These are phyloP conservation scores for Penicillium aurantiogriseum DNA, from an alignment of 2,329 filamentous ascomycete genomes.

Conservation along the genomic window DNA sequence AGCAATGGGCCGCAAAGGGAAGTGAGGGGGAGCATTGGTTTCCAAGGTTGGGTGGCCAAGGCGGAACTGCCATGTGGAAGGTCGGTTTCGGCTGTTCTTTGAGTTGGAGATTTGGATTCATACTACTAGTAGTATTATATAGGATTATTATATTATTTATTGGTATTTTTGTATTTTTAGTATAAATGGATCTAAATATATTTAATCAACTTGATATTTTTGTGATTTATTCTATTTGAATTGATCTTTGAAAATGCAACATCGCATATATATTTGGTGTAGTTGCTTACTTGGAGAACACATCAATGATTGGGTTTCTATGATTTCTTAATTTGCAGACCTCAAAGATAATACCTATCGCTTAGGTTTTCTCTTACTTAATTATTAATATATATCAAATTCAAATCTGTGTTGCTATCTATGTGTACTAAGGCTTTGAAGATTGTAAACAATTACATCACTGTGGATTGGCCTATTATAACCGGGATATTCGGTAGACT, in stretches of 20 bases:
- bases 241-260: neutral
- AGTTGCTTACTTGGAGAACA: neutral
- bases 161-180: neutral
- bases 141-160: neutral
- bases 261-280: neutral
- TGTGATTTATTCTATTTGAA: neutral
- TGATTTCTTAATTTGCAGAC: neutral
- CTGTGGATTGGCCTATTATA: neutral
- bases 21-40: constrained; percentile 20
- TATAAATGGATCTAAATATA: neutral
- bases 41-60: constrained; percentile 4
- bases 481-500: neutral
- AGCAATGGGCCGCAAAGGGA: constrained; percentile 13
- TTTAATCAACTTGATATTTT: neutral
- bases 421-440: neutral
- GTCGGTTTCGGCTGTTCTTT: neutral
- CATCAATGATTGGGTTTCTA: neutral
- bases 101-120: neutral
- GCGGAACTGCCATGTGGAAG: constrained; percentile 14
- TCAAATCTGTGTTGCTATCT: neutral
- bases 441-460: constrained; percentile 3
- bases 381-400: neutral
- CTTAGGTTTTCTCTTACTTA: neutral
- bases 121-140: too few relatives aligned
- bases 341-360: neutral